A percentile compares a stretch with the other conserved stretches of the same genome.
phyloP scores from a whole-genome alignment of 805 yeast species.

The Sugiyamaella marilandica region DNA sequence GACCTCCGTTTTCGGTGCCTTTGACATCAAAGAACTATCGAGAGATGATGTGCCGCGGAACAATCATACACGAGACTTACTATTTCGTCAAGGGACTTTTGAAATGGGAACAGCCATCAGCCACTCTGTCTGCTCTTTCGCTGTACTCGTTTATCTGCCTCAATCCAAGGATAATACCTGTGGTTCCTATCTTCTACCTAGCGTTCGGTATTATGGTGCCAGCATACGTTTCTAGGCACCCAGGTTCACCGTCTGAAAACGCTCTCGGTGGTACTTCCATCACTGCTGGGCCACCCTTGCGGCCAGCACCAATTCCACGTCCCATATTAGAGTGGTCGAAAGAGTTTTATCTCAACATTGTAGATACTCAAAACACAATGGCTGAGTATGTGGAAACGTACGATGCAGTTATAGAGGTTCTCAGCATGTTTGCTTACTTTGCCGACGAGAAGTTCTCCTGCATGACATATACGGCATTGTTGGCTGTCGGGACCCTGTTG shows the following conservation, averaged over 20 bases:
- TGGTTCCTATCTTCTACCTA: constrained; percentile 45
- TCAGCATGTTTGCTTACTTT: constrained; percentile 58
- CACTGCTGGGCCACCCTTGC: constrained; percentile 40
- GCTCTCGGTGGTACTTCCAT: background rate
- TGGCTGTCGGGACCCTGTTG: constrained; percentile 32
- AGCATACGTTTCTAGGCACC: constrained; percentile 54
- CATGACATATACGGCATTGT: constrained; percentile 40
- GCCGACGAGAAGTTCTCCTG: constrained; percentile 51
- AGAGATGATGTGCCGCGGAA: constrained; percentile 21
- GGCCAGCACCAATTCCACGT: constrained; percentile 48
- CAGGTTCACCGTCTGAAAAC: constrained; percentile 45
- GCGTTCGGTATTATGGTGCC: constrained; percentile 61
- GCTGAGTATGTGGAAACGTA: constrained; percentile 55
- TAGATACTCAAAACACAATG: constrained; percentile 83
- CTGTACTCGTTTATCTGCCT: constrained; percentile 46
- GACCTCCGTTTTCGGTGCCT: constrained; percentile 69
- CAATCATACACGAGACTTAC: constrained; percentile 44
- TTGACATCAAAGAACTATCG: constrained; percentile 49
- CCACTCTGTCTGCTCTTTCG: constrained; percentile 54
- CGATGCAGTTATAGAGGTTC: constrained; percentile 49
- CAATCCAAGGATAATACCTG: constrained; percentile 51
- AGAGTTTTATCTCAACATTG: constrained; percentile 71
- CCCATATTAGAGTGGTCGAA: constrained; percentile 76
- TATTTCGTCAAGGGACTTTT: constrained; percentile 53
- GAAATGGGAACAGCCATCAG: constrained; percentile 60